A percentile compares a stretch with the other conserved stretches of the same genome.
These are phyloP conservation scores for Collybia nuda DNA, from an alignment of 768 basidiomycete genomes.

Conservation along the genomic window DNA sequence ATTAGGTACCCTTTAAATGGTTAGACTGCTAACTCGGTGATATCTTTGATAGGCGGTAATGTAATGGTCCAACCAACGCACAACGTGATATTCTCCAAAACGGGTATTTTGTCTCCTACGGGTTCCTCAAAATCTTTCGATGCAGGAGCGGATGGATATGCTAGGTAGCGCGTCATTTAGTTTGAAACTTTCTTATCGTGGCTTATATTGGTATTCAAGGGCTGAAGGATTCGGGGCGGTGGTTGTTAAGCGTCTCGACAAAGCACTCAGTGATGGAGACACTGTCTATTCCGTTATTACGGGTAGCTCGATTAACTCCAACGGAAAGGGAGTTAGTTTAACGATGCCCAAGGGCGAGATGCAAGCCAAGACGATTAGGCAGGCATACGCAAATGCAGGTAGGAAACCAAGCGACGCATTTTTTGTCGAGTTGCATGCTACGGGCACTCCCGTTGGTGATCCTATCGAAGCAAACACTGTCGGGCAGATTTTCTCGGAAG, in stretches of 20 bases:
- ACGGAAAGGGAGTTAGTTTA: conserved; percentile 6
- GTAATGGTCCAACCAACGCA: conserved; percentile 4
- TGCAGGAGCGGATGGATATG: conserved; percentile 8
- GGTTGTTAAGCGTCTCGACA: conserved; percentile 8
- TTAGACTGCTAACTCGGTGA: not conserved
- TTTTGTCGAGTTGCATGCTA: conserved; percentile 8
- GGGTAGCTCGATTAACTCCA: conserved; percentile 3
- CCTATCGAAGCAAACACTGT: conserved; percentile 8
- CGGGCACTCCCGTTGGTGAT: conserved; percentile 8
- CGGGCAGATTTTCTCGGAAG: conserved; percentile 5
- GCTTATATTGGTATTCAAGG: not conserved
- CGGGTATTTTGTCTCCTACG: conserved; percentile 9
- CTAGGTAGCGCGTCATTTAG: not conserved
- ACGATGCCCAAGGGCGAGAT: conserved; percentile 8
- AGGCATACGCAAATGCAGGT: conserved; percentile 3
- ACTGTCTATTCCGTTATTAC: conserved; percentile 7
- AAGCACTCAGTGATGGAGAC: conserved; percentile 4
- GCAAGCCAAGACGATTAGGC: conserved; percentile 6
- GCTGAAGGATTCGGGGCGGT: conserved; percentile 9
- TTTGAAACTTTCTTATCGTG: not conserved
- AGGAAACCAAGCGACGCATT: conserved; percentile 8
- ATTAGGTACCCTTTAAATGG: not conserved
- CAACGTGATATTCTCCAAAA: conserved; percentile 5
- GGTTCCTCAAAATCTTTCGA: conserved; percentile 11
- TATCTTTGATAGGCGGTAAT: conserved; percentile 5